Conservation (phyloP, 768 basidiomycete genomes). For the Sporobolomyces phaffii region DNA sequence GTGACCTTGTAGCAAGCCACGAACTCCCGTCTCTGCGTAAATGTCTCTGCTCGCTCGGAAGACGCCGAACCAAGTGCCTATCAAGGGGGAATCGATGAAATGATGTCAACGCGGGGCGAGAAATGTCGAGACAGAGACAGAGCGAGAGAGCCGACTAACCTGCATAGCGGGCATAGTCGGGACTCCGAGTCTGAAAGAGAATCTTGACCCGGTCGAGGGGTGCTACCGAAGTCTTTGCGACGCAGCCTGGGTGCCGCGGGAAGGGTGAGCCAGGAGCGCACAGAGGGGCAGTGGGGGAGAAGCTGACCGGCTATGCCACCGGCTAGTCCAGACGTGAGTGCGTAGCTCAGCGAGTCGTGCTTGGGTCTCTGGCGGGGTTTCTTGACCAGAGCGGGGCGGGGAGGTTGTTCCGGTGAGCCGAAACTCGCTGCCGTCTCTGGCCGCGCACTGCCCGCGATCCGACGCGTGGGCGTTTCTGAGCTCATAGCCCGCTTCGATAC, state of each 20-base stretch:
- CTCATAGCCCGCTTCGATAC: not conserved
- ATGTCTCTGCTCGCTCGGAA: slow-evolving; percentile 68
- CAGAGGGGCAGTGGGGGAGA: slow-evolving; percentile 1
- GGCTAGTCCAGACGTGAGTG: slow-evolving; percentile 76
- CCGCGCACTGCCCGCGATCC: not conserved
- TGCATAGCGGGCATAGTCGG: slow-evolving; percentile 86
- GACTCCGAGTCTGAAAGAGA: slow-evolving; percentile 93
- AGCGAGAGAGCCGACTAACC: slow-evolving; percentile 52
- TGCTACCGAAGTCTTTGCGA: slow-evolving; percentile 52
- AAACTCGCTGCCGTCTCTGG: not conserved
- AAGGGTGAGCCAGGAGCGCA: too few species aligned
- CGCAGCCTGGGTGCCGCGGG: slow-evolving; percentile 25
- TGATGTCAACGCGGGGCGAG: not conserved
- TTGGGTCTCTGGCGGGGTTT: not conserved
- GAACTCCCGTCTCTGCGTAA: slow-evolving; percentile 53
- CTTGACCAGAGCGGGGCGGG: not conserved
- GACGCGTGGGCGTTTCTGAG: not conserved
- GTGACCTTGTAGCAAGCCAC: slow-evolving; percentile 90
- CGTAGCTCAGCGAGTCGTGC: slow-evolving; percentile 51
- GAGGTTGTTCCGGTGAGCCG: not conserved
- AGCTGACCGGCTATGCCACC: slow-evolving; percentile 85
- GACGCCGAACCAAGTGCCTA: slow-evolving; percentile 82
- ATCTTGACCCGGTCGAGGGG: slow-evolving; percentile 98
- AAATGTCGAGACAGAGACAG: not conserved
- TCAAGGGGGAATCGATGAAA: too few species aligned